Conservation (phyloP, 2,329 filamentous ascomycete species). For the Calonectria pauciramosa region DNA sequence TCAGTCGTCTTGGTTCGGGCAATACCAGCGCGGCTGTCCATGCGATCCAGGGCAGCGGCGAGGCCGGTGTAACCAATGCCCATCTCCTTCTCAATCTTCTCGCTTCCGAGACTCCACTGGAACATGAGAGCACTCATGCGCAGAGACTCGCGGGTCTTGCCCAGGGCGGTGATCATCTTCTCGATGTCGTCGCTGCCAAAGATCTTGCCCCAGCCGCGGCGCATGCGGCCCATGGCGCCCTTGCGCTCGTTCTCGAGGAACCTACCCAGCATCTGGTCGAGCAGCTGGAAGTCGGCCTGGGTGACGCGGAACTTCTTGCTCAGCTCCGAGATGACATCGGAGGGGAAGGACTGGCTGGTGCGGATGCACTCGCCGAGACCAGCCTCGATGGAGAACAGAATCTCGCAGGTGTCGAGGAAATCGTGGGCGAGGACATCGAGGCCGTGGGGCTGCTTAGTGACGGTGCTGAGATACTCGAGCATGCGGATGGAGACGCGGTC, state of each 20-base stretch:
- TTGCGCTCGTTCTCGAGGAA: conserved; percentile 74
- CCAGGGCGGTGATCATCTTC: conserved; percentile 70
- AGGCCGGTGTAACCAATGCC: conserved; percentile 78
- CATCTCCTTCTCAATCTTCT: conserved; percentile 70
- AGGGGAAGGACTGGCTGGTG: conserved; percentile 66
- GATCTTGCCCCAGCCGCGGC: conserved; percentile 74
- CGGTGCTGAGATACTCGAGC: conserved; percentile 73
- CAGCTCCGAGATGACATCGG: conserved; percentile 74
- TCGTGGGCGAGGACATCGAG: conserved; percentile 73
- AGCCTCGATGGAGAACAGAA: conserved; percentile 77
- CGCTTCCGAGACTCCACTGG: conserved; percentile 73
- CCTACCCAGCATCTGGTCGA: conserved; percentile 74
- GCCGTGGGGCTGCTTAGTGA: conserved; percentile 66
- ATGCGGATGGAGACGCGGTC: conserved; percentile 76
- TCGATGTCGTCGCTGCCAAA: conserved; percentile 73
- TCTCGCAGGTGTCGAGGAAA: conserved; percentile 76
- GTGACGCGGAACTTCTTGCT: conserved; percentile 74
- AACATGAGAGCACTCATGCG: conserved; percentile 75
- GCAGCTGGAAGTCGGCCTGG: conserved; percentile 71
- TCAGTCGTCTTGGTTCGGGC: conserved; percentile 36
- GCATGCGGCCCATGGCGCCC: conserved; percentile 69
- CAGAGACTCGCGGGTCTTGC: conserved; percentile 71
- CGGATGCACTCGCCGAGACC: conserved; percentile 70
- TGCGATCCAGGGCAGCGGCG: conserved; percentile 71
- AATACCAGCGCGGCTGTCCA: conserved; percentile 45